phyloP scores from a whole-genome alignment of 805 yeast species.

The Pichia exigua region DNA sequence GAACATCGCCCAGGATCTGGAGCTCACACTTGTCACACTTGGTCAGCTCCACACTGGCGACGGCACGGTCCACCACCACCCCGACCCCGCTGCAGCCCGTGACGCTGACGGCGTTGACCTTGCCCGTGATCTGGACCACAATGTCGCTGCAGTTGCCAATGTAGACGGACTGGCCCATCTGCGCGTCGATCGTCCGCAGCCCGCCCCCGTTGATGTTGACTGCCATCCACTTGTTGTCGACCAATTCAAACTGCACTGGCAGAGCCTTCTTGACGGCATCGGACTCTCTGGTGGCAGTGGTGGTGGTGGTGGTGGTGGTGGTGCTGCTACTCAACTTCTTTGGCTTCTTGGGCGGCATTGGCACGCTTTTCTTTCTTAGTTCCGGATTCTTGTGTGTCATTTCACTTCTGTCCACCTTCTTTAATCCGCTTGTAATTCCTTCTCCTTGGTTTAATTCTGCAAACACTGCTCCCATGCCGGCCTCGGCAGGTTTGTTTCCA shows the following conservation, averaged over 20 bases:
- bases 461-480: conserved; percentile 82
- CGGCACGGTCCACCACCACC: conserved; percentile 72
- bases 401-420: conserved; percentile 87
- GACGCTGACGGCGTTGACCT: conserved; percentile 80
- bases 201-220: conserved; percentile 64
- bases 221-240: conserved; percentile 84
- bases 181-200: conserved; percentile 58
- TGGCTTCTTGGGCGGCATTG: conserved; percentile 83
- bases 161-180: conserved; percentile 80
- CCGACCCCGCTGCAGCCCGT: conserved; percentile 67
- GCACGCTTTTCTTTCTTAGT: conserved; percentile 56
- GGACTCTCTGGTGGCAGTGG: too few species aligned
- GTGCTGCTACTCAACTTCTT: conserved; percentile 24
- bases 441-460: conserved; percentile 86
- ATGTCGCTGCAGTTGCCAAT: conserved; percentile 72
- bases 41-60: conserved; percentile 83
- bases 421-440: conserved; percentile 72
- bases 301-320: background rate
- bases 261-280: too few species aligned
- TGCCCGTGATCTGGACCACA: conserved; percentile 80
- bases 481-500: background rate
- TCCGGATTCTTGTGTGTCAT: conserved; percentile 92
- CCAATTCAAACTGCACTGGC: conserved; percentile 55
- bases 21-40: conserved; percentile 75
- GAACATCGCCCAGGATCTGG: conserved; percentile 76